A percentile compares a stretch with the other conserved stretches of the same genome.
phyloP scores from a whole-genome alignment of 495 filamentous ascomycete species.

The Neurospora sp. region DNA sequence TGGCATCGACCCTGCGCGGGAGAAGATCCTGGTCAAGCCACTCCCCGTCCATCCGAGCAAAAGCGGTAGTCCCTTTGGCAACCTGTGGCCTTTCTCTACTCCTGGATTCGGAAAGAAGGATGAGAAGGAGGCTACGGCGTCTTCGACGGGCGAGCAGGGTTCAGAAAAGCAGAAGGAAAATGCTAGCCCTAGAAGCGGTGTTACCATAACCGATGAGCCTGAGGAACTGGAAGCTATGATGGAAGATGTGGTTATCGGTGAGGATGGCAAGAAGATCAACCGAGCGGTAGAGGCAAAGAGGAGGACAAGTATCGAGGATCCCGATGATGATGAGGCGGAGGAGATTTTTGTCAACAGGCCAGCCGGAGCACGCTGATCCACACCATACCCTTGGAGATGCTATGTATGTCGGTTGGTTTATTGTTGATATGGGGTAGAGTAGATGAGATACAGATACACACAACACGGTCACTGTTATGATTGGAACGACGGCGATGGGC shows the following conservation, averaged over 20 bases:
- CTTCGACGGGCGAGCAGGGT: neutral
- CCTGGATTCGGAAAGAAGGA: slow-evolving; percentile 21
- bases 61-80: slow-evolving; percentile 30
- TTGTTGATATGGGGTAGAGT: neutral
- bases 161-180: slow-evolving; percentile 3
- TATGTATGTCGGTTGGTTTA: neutral
- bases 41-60: slow-evolving; percentile 35
- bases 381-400: neutral
- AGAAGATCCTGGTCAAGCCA: slow-evolving; percentile 34
- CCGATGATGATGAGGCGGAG: slow-evolving; percentile 40
- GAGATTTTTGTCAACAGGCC: slow-evolving; percentile 10
- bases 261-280: slow-evolving; percentile 35
- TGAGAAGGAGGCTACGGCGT: slow-evolving; percentile 14
- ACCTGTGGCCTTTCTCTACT: slow-evolving; percentile 38
- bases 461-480: neutral
- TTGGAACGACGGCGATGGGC: neutral
- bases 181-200: slow-evolving; percentile 16
- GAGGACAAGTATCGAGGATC: slow-evolving; percentile 47
- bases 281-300: slow-evolving; percentile 42
- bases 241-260: slow-evolving; percentile 20
- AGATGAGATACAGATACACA: neutral
- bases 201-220: slow-evolving; percentile 19
- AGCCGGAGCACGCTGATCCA: neutral
- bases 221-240: slow-evolving; percentile 19
- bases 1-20: slow-evolving; percentile 25